These are phyloP conservation scores for Tricholoma matsutake DNA, from an alignment of 768 basidiomycete genomes.

Conservation along the genomic window DNA sequence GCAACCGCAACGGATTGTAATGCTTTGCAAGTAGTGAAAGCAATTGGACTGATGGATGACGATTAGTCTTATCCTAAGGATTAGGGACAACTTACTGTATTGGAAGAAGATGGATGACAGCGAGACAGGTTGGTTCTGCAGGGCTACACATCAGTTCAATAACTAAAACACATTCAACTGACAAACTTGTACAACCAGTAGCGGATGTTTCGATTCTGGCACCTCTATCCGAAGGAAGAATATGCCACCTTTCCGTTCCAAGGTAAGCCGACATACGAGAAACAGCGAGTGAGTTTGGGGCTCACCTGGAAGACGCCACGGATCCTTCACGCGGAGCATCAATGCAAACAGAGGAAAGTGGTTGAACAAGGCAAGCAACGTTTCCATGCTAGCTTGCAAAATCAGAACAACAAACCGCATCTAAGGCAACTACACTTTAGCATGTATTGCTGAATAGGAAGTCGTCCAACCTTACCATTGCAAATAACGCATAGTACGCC, in stretches of 20 bases:
- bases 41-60: constrained; percentile 37
- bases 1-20: constrained; percentile 57
- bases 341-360: constrained; percentile 91
- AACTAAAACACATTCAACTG: background rate
- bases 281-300: background rate
- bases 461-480: constrained; percentile 55
- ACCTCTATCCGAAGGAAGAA: constrained; percentile 29
- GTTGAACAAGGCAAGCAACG: constrained; percentile 76
- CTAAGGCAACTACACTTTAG: constrained; percentile 27
- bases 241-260: constrained; percentile 25
- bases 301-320: constrained; percentile 76
- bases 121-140: constrained; percentile 51
- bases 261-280: background rate
- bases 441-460: constrained; percentile 52
- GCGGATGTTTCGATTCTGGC: constrained; percentile 14
- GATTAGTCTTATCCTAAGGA: background rate
- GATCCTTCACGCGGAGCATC: constrained; percentile 81
- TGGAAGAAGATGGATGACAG: constrained; percentile 53
- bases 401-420: constrained; percentile 52
- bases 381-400: constrained; percentile 61
- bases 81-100: constrained; percentile 42
- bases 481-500: constrained; percentile 84
- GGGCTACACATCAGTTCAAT: background rate
- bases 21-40: constrained; percentile 48
- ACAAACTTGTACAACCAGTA: constrained; percentile 34